These are phyloP conservation scores for Earliella scabrosa DNA, from an alignment of 1,284 basidiomycete genomes.

Conservation along the genomic window DNA sequence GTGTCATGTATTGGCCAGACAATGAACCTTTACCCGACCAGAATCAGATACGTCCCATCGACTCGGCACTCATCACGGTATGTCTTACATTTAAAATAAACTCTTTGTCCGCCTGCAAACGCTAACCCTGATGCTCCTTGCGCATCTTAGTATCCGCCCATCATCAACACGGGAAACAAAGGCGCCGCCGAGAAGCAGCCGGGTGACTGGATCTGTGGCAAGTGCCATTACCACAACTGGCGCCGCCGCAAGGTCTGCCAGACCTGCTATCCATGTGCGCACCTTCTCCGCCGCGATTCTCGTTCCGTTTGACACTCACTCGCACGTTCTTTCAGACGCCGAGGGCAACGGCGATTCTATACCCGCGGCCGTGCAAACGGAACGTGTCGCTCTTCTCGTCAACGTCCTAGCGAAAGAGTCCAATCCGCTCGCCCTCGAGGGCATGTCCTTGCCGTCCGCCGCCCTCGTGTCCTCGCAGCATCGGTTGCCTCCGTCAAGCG, in stretches of 20 bases:
- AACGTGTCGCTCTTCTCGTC: constrained; percentile 76
- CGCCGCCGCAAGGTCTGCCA: constrained; percentile 86
- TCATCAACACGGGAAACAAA: constrained; percentile 87
- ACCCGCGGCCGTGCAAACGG: constrained; percentile 79
- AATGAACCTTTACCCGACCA: constrained; percentile 80
- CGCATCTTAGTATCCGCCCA: constrained; percentile 78
- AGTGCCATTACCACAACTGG: constrained; percentile 88
- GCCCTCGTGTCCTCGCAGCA: constrained; percentile 4
- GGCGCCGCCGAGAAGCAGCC: constrained; percentile 87
- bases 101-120: neutral
- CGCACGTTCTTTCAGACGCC: constrained; percentile 53
- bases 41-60: constrained; percentile 72
- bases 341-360: constrained; percentile 86
- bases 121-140: neutral
- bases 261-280: constrained; percentile 82
- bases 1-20: constrained; percentile 87
- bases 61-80: constrained; percentile 56
- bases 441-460: neutral
- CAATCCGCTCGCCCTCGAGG: constrained; percentile 32
- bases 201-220: constrained; percentile 88
- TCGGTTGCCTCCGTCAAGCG: constrained; percentile 4
- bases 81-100: constrained; percentile 29
- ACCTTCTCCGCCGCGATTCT: constrained; percentile 7
- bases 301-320: neutral
- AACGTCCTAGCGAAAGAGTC: constrained; percentile 62